Base-by-base conservation (phyloP, 2,329 filamentous ascomycete species). In the Thelonectria olida region DNA sequence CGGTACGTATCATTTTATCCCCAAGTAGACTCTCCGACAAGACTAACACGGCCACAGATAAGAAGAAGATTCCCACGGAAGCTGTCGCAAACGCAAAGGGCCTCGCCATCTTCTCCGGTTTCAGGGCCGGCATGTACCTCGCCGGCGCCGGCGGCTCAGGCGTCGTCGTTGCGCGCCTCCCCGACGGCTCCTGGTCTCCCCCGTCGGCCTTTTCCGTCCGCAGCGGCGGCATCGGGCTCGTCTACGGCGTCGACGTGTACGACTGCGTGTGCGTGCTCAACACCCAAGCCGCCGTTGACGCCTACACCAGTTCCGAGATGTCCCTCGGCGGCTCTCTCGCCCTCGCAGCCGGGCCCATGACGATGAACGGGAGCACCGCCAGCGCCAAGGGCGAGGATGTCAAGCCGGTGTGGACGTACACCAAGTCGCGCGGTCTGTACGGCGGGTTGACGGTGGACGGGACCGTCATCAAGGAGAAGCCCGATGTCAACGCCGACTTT, bases 241-340 rank as follows among this genome's bases (percentile, higher is more conserved):
- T 92, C 47, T 85, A 88, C 4, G 90, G 90, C 4, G 84, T 92
- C 5, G 90, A 93, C 74, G 90, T 92, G 17, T 92, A 92, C 77
- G 90, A 92, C 72, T 92, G 89, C 68, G 89, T 93, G 23, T 85
- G 91, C 22, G 86, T 92, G 23, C 90, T 92, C 71, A 92, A 92
- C 73, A 89, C 86, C 0, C 81, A 85, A 25, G 82, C 86, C 54
- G 90, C 90, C 2, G 77, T 92, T 42, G 84, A 89, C 34, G 89
- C 88, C 0, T 92, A 92, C 74, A 88, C 87, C 48, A 85, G 83
- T 45, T 76, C 90, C 12, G 84, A 90, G 38, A 85, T 88, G 66
- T 91, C 88, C 2, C 76, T 92, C 3, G 90, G 90, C 4, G 88
- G 88, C 25, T 89, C 91, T 69, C 75, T 92, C 41, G 88, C 87